These are phyloP conservation scores for Penicillium hordei DNA, from an alignment of 2,329 filamentous ascomycete species.

Conservation along the genomic window DNA sequence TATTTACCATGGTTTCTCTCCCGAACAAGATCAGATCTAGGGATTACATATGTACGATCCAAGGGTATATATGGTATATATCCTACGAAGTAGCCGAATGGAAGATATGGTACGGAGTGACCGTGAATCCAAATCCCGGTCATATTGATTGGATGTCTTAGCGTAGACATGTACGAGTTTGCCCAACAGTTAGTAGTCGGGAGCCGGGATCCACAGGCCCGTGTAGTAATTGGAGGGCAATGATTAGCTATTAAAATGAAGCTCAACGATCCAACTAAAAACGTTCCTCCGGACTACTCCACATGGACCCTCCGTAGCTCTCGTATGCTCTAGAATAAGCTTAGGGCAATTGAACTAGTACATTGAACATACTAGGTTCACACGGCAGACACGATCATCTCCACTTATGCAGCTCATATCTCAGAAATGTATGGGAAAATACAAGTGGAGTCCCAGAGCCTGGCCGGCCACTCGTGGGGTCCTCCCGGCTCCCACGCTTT, in stretches of 20 bases:
- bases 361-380: not conserved
- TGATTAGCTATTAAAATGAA: too few relatives aligned
- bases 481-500: not conserved
- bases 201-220: too few relatives aligned
- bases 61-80: too few relatives aligned
- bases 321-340: not conserved
- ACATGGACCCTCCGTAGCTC: not conserved
- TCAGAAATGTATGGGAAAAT: not conserved
- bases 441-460: not conserved
- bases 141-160: too few relatives aligned
- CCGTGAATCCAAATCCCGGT: too few relatives aligned
- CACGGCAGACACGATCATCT: not conserved
- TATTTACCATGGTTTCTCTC: not conserved
- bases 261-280: too few relatives aligned
- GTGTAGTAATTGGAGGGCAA: not conserved
- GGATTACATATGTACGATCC: not conserved
- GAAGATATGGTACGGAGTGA: not conserved
- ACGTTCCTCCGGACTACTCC: not conserved
- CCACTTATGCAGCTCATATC: constrained; percentile 9
- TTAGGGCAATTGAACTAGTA: not conserved
- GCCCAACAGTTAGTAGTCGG: too few relatives aligned
- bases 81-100: not conserved
- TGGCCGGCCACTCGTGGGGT: constrained; percentile 7
- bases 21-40: not conserved
- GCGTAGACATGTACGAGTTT: too few relatives aligned